Evolutionary conservation across 805 yeast species (phyloP).

Genomic region (Schwanniomyces yamadae): DNA sequence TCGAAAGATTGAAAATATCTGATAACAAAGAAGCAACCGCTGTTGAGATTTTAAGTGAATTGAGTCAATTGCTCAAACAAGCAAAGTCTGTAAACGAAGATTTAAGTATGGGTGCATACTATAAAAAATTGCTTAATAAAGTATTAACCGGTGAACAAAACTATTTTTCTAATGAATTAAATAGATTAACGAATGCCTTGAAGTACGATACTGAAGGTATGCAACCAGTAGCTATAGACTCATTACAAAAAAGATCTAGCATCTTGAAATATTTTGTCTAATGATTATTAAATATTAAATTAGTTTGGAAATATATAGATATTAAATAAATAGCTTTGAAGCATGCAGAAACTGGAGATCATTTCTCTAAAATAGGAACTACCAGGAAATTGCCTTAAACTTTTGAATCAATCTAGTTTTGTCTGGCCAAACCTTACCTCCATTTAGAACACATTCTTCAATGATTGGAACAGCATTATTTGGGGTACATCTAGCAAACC

Average conservation of each 20-base stretch:
- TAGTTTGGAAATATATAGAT: too few species aligned
- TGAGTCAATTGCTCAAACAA: conserved; percentile 7
- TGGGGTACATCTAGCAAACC: conserved; percentile 89
- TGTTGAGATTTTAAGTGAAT: conserved; percentile 11
- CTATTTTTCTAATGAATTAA: conserved; percentile 45
- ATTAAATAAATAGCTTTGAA: conserved; percentile 1
- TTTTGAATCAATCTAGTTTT: conserved; percentile 61
- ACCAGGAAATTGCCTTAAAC: conserved; percentile 56
- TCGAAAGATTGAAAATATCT: conserved; percentile 1
- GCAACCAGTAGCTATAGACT: conserved; percentile 46
- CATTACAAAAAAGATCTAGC: conserved; percentile 51
- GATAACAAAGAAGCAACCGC: conserved; percentile 5
- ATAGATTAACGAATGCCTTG: conserved; percentile 46
- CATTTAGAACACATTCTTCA: conserved; percentile 69
- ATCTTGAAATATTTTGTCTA: conserved; percentile 30
- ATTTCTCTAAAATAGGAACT: too few species aligned
- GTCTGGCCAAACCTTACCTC: conserved; percentile 70
- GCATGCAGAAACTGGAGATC: background rate
- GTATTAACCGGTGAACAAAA: conserved; percentile 43
- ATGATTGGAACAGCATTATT: conserved; percentile 69
- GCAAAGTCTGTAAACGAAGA: conserved; percentile 11
- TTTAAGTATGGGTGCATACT: conserved; percentile 38
- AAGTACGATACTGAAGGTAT: conserved; percentile 32
- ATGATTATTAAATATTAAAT: conserved; percentile 9
- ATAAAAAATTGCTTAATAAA: conserved; percentile 46